Conservation (phyloP, 169 alveolate species). For the Amoebophrya sp. region DNA sequence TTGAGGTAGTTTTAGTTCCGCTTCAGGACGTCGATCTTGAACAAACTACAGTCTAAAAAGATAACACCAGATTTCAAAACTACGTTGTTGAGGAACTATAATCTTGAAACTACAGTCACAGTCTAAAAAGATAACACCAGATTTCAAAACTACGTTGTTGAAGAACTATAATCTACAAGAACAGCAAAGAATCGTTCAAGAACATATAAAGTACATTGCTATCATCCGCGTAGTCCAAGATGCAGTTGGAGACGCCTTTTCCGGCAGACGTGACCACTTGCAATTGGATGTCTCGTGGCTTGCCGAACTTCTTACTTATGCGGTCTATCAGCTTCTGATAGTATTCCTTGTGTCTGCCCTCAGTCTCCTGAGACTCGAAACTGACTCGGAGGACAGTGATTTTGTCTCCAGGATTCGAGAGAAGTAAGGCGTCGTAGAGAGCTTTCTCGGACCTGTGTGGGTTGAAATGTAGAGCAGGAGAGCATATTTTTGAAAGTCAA, state of each 20-base stretch:
- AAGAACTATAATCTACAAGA: too few relatives aligned
- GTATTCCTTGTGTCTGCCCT: background rate
- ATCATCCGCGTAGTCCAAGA: background rate
- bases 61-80: too few relatives aligned
- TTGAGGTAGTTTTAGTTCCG: too few relatives aligned
- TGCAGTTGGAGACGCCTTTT: background rate
- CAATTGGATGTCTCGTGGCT: background rate
- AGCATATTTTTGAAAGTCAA: too few relatives aligned
- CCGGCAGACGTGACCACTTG: background rate
- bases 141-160: too few relatives aligned
- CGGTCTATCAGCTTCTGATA: background rate
- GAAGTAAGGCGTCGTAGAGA: background rate
- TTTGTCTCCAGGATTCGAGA: background rate
- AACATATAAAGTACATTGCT: background rate
- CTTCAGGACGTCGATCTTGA: too few relatives aligned
- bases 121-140: too few relatives aligned
- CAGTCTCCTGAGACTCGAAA: background rate
- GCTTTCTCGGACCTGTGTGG: background rate
- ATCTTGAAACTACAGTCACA: too few relatives aligned
- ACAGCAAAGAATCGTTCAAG: too few relatives aligned
- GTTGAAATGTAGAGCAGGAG: too few relatives aligned
- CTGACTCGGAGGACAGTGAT: background rate
- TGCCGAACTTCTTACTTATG: background rate
- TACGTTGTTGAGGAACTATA: too few relatives aligned
- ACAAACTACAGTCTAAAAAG: too few relatives aligned